Evolutionary conservation across 805 yeast genomes (phyloP).

Genomic region (Metschnikowia sp.): DNA sequence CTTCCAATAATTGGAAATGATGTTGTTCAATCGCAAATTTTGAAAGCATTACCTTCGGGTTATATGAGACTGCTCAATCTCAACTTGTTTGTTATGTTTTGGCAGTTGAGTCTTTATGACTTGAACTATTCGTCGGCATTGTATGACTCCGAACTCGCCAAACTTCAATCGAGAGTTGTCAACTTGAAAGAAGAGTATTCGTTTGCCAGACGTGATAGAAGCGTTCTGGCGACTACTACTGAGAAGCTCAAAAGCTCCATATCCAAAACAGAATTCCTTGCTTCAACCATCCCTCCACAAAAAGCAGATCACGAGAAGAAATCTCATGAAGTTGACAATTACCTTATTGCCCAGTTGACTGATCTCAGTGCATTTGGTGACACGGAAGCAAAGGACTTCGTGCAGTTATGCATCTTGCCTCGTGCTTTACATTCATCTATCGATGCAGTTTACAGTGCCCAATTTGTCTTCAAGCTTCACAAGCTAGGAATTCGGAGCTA

Average conservation of each 20-base stretch:
- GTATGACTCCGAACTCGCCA: slow-evolving; percentile 48
- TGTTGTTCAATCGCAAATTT: background rate
- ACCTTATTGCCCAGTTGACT: slow-evolving; percentile 40
- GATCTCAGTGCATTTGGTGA: slow-evolving; percentile 7
- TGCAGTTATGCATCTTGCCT: slow-evolving; percentile 71
- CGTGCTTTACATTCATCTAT: slow-evolving; percentile 73
- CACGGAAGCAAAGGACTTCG: slow-evolving; percentile 26
- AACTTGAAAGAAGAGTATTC: slow-evolving; percentile 36
- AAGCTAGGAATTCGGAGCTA: slow-evolving; percentile 32
- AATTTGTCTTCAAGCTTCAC: slow-evolving; percentile 55
- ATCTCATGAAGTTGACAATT: slow-evolving; percentile 27
- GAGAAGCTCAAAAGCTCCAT: slow-evolving; percentile 27
- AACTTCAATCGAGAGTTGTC: slow-evolving; percentile 33
- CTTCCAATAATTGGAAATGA: slow-evolving; percentile 27
- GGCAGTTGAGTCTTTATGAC: slow-evolving; percentile 74
- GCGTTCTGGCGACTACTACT: slow-evolving; percentile 12
- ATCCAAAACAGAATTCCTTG: slow-evolving; percentile 22
- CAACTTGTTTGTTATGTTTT: slow-evolving; percentile 45
- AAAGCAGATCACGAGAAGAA: slow-evolving; percentile 44
- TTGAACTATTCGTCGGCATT: slow-evolving; percentile 49
- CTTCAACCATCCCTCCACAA: slow-evolving; percentile 35
- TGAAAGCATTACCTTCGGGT: slow-evolving; percentile 8
- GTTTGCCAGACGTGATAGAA: slow-evolving; percentile 24
- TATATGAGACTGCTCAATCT: slow-evolving; percentile 18
- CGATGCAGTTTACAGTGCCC: slow-evolving; percentile 71